Evolutionary conservation across 2,329 filamentous ascomycete genomes (phyloP).

Genomic region (Calonectria henricotiae): DNA sequence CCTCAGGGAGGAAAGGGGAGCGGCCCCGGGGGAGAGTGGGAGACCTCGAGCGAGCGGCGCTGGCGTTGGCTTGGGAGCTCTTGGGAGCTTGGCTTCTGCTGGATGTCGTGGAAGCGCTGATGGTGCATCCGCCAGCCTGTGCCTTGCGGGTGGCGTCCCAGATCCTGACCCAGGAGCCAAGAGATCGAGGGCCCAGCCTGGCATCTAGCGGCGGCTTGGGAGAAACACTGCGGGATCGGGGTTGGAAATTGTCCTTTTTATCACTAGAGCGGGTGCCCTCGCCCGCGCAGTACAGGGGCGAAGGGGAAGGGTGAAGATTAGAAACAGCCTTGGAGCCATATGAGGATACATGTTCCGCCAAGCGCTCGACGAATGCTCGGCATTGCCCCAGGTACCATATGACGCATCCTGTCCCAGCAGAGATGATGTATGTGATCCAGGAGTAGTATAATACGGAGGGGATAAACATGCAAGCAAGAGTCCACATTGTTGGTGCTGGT

Average conservation of each 20-base stretch:
- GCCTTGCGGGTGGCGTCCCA: constrained; percentile 16
- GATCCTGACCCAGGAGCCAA: constrained; percentile 12
- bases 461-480: constrained; percentile 21
- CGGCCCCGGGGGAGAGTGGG: not conserved
- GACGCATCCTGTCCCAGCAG: not conserved
- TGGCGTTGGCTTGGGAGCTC: not conserved
- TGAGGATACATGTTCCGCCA: not conserved
- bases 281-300: not conserved
- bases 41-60: not conserved
- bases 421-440: constrained; percentile 23
- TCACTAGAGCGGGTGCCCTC: not conserved
- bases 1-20: constrained; percentile 36
- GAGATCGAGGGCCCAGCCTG: not conserved
- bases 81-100: not conserved
- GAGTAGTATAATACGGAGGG: constrained; percentile 17
- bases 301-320: not conserved
- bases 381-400: constrained; percentile 4
- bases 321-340: constrained; percentile 9
- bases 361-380: constrained; percentile 9
- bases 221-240: not conserved
- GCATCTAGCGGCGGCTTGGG: not conserved
- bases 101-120: not conserved
- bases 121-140: not conserved
- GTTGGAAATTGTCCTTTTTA: not conserved
- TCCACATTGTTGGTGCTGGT: not conserved